A percentile compares a stretch with the other conserved stretches of the same genome.
Evolutionary conservation across 139 green algal genomes (phyloP).

Genomic region (Chlamydomonas sp.): DNA sequence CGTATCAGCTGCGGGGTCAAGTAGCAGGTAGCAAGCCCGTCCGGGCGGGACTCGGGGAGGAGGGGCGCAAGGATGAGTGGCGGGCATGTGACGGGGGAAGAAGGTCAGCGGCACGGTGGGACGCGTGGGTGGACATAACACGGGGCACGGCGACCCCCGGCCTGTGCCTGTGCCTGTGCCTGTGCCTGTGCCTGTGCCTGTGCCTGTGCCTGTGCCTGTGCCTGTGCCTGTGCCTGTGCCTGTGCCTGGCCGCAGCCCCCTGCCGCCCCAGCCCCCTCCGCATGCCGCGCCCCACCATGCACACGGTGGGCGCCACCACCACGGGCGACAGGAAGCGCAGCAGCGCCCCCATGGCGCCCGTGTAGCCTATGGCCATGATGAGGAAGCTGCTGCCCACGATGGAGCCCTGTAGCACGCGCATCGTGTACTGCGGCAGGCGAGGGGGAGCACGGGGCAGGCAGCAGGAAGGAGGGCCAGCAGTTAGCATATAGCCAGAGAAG

Average conservation of each 20-base stretch:
- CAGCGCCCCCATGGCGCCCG: conserved; percentile 42
- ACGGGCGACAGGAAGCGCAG: conserved; percentile 59
- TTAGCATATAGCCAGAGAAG: neutral
- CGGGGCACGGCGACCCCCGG: too few relatives aligned
- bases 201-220: too few relatives aligned
- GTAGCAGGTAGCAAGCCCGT: too few relatives aligned
- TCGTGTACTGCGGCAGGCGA: conserved; percentile 61
- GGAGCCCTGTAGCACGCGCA: conserved; percentile 69
- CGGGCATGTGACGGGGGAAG: too few relatives aligned
- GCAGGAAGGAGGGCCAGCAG: neutral
- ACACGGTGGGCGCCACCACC: conserved; percentile 48
- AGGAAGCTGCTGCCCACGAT: conserved; percentile 64
- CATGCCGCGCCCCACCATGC: conserved; percentile 4
- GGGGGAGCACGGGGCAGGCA: neutral
- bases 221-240: too few relatives aligned
- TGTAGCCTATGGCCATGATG: conserved; percentile 51
- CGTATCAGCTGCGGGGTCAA: too few relatives aligned
- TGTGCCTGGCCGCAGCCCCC: neutral
- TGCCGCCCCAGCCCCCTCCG: too few relatives aligned
- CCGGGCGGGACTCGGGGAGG: too few relatives aligned
- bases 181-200: neutral
- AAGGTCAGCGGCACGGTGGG: too few relatives aligned
- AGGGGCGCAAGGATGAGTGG: too few relatives aligned
- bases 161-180: too few relatives aligned
- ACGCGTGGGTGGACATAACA: too few relatives aligned